Conservation (phyloP, 139 green algal genomes). For the Yamagishiella unicocca region DNA sequence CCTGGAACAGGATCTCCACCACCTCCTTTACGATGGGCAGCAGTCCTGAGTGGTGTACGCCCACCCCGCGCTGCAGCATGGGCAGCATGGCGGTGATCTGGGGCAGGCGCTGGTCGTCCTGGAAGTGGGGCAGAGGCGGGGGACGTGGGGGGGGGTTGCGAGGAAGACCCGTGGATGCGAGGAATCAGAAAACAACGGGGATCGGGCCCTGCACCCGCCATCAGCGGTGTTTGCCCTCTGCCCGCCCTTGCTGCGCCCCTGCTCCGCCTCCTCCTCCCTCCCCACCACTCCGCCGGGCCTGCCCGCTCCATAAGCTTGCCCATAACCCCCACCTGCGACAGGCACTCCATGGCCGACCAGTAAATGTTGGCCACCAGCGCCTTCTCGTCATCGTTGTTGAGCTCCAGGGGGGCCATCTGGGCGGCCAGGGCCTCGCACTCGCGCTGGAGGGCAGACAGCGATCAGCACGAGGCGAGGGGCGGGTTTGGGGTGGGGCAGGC, state of each 20-base stretch:
- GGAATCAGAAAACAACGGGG: neutral
- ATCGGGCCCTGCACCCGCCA: no score
- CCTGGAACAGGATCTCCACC: conserved; percentile 87
- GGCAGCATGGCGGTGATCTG: conserved; percentile 77
- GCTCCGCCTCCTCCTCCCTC: neutral
- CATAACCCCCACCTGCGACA: conserved; percentile 4
- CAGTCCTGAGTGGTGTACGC: conserved; percentile 86
- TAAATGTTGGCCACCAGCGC: conserved; percentile 77
- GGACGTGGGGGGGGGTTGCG: neutral
- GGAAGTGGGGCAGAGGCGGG: neutral
- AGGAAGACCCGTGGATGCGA: neutral
- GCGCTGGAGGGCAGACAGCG: conserved; percentile 19
- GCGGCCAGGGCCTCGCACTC: conserved; percentile 80
- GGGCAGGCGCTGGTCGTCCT: conserved; percentile 76
- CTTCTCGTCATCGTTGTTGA: conserved; percentile 81
- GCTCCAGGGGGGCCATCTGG: conserved; percentile 64
- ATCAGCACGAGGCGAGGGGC: neutral
- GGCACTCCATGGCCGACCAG: conserved; percentile 70
- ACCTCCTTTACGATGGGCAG: conserved; percentile 98
- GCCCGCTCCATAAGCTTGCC: neutral
- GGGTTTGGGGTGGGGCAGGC: neutral
- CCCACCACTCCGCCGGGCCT: neutral
- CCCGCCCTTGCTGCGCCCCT: no score
- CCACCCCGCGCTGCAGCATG: conserved; percentile 89
- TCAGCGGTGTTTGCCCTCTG: no score